These are phyloP conservation scores for Stellera chamaejasme DNA, from an alignment of 345 rosid species.

Conservation along the genomic window DNA sequence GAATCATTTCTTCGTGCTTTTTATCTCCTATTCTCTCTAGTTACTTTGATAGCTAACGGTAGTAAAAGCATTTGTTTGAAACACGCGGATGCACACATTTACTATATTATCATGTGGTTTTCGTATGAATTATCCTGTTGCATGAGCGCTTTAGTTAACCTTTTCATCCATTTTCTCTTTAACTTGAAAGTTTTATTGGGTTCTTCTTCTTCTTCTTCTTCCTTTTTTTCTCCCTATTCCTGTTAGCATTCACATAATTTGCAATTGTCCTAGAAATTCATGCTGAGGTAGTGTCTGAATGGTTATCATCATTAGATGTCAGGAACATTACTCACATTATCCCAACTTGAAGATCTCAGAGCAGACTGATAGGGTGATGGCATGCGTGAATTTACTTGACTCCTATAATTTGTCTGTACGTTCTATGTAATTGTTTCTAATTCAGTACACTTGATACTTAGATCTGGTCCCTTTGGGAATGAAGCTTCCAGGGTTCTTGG, in stretches of 20 bases:
- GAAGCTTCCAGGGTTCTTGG: conserved; percentile 94
- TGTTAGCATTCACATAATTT: no score
- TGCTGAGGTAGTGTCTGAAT: not conserved
- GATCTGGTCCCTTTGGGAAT: conserved; percentile 69
- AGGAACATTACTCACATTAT: not conserved
- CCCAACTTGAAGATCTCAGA: not conserved
- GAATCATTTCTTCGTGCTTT: not conserved
- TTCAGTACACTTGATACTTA: conserved; percentile 20
- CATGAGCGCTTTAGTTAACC: no score
- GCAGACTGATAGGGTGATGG: not conserved
- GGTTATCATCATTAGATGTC: not conserved
- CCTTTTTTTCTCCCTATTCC: no score
- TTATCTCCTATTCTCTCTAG: not conserved
- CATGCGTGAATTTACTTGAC: not conserved
- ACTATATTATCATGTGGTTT: not conserved
- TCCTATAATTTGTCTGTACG: not conserved
- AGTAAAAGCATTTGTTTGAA: not conserved
- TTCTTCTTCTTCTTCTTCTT: no score
- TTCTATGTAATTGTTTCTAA: conserved; percentile 4
- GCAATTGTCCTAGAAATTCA: not conserved
- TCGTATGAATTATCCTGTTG: not conserved
- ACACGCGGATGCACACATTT: not conserved
- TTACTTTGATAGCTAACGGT: not conserved
- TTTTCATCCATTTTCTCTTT: no score
- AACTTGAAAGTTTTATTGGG: no score